Evolutionary conservation across 2,329 filamentous ascomycete species (phyloP).

Genomic region (Colletotrichum shisoi): DNA sequence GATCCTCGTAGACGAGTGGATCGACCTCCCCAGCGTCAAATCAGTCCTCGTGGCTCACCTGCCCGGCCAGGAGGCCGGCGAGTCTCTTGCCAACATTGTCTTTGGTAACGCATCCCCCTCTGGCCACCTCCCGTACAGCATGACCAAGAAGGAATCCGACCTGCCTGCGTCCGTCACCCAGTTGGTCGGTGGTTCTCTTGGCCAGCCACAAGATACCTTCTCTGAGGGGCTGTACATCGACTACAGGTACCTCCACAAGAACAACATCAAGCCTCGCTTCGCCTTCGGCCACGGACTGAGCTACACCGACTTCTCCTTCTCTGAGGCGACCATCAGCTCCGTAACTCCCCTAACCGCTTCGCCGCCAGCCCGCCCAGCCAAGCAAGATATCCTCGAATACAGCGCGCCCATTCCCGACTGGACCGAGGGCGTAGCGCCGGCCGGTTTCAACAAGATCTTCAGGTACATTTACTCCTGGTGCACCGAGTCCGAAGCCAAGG

Average conservation of each 20-base stretch:
- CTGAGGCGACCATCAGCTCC: conserved; percentile 58
- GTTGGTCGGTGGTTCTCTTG: conserved; percentile 64
- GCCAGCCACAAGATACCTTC: conserved; percentile 82
- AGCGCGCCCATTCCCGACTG: conserved; percentile 61
- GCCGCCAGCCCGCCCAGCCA: conserved; percentile 48
- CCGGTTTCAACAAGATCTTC: conserved; percentile 64
- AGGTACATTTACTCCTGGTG: conserved; percentile 78
- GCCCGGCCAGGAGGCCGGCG: conserved; percentile 86
- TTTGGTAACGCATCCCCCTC: conserved; percentile 78
- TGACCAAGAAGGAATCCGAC: conserved; percentile 73
- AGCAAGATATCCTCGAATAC: conserved; percentile 56
- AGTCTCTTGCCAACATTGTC: conserved; percentile 79
- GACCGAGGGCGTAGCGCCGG: conserved; percentile 65
- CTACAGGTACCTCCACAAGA: conserved; percentile 87
- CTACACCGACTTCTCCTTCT: conserved; percentile 76
- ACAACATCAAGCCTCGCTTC: conserved; percentile 76
- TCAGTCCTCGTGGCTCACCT: conserved; percentile 84
- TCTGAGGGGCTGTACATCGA: conserved; percentile 85
- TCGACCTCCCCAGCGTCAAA: conserved; percentile 78
- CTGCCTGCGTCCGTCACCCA: conserved; percentile 68
- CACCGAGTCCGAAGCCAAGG: conserved; percentile 50
- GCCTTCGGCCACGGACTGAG: conserved; percentile 88
- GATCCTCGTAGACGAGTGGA: conserved; percentile 80
- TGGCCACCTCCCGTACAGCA: conserved; percentile 87
- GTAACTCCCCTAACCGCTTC: conserved; percentile 54